Base-by-base conservation (phyloP, 164 flowering plant genomes). In the Chloranthus sessilifolius region DNA sequence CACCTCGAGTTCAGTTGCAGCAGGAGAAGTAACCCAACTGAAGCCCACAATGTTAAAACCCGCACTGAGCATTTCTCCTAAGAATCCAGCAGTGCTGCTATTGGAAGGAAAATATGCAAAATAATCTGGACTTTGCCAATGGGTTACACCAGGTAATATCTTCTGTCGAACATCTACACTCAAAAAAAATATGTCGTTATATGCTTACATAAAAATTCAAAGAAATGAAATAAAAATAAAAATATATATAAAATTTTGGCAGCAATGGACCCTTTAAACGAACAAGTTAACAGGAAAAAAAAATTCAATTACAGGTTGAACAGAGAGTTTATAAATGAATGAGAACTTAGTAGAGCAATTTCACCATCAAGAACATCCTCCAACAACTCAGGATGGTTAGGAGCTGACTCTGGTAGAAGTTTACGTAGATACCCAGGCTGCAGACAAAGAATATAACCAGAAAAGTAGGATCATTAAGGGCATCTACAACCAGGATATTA, bases 51-150 rank as follows among this genome's bases (percentile, higher is more conserved):
- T 82, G 62, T 82, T 85, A 22, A 91, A 50, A 21, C 79, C 96
- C 47, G 85, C 90, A 74, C 98, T 88, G 22, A 91, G 83, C 98
- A 91, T 91, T 74, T 91, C 98, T 31, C 96, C 96, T n/a, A 88
- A 57, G 62, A 88, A 85, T 25, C 95, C 96, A 17, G 94, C 96
- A 23, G 71, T 70, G 58, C 96, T 88, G 59, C 96, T 81, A 55
- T 91, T 87, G 27, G 95, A 78, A 48, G 98, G 95, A 68, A 68
- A 91, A 73, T 87, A 91, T 6, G 95, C 96, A 72, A 87, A 91
- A 66, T 62, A 87, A 51, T 77, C 74, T n/a, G 96, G 95, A 68
- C 98, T 87, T 49, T 91, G 98, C 98, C 98, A 91, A 68, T 91
- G 98, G 12, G 98, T 88, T 7, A 88, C 85, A 47, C 98, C 98